Evolutionary conservation across 805 yeast species (phyloP).

Genomic region (Ogataea philodendri): DNA sequence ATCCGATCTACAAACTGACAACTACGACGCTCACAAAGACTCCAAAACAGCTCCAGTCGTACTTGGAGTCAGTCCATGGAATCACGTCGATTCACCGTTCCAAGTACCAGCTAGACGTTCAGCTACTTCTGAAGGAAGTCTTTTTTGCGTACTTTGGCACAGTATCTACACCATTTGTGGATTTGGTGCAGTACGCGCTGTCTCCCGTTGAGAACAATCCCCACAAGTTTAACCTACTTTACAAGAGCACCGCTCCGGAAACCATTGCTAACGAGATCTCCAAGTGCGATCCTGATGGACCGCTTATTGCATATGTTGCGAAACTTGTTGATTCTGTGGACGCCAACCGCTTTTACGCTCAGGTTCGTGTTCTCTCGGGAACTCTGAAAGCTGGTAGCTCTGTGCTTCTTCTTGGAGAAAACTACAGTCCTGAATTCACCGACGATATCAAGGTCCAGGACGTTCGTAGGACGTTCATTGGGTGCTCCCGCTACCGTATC

Average conservation of each 20-base stretch:
- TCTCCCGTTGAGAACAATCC: conserved; percentile 39
- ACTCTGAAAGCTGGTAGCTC: conserved; percentile 44
- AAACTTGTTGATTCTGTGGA: conserved; percentile 58
- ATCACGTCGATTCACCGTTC: conserved; percentile 40
- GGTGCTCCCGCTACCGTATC: conserved; percentile 70
- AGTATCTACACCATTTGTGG: conserved; percentile 50
- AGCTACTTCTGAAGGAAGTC: conserved; percentile 53
- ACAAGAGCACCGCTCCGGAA: conserved; percentile 28
- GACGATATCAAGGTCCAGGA: conserved; percentile 49
- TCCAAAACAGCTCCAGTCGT: conserved; percentile 39
- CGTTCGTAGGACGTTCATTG: conserved; percentile 45
- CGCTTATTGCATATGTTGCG: conserved; percentile 51
- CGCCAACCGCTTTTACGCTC: conserved; percentile 49
- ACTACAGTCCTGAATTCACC: conserved; percentile 44
- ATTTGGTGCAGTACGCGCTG: conserved; percentile 38
- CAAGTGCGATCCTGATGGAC: conserved; percentile 39
- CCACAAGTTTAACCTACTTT: conserved; percentile 24
- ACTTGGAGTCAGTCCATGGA: conserved; percentile 50
- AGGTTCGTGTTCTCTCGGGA: conserved; percentile 66
- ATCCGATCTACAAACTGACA: conserved; percentile 77
- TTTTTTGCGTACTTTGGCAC: conserved; percentile 53
- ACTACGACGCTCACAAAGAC: conserved; percentile 57
- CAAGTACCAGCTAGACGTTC: conserved; percentile 52
- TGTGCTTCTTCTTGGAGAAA: conserved; percentile 58
- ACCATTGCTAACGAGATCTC: conserved; percentile 23